Evolutionary conservation across 163 green algal genomes (phyloP), one percentile per base, ranked within the genome.

Genomic region (Chlamydomonas reinhardtii): DNA sequence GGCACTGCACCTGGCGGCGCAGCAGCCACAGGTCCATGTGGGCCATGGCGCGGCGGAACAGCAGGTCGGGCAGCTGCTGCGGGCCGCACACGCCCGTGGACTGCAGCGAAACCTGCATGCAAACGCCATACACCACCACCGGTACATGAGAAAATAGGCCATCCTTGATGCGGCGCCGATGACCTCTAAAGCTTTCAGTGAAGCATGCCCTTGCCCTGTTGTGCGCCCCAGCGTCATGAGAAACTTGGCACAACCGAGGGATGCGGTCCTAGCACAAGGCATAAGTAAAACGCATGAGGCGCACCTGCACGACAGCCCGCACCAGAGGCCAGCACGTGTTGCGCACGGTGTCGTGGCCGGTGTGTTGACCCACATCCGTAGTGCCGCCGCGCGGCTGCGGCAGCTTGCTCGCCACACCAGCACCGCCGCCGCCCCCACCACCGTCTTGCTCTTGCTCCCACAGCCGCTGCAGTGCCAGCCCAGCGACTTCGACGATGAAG

Each of bases 301-400:
- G 4, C 82, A 93, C 90, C 90, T 86, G 86, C 11, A 93, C 17
- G 0, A 78, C 85, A 29, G 90, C 75, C 35, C 77, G 65, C 37
- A 92, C 89, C 52, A 93, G 70, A 9, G 85, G 89, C 86, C 86
- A 91, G 31, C 81, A 66, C 20, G 91, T 90, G 75, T 90, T 72
- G 0, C 89, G n/a, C 20, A 29, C 15, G 5, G 80, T 74, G 22
- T 69, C 24, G 76, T 73, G 62, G 20, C 82, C 88, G 29, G 88
- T 89, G 76, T 90, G 86, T 43, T 56, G 54, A 0, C 85, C 88
- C 22, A 93, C 90, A 43, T 93, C 87, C 1, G 82, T 89, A 74
- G 88, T 88, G 66, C 86, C 90, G 56, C 84, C 89, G 5, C 70
- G 76, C 0, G 88, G 75, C 32, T 35, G n/a, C 39, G 43, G 54